phyloP scores from a whole-genome alignment of 2,329 filamentous ascomycete species.

The Ophiostoma himal-ulmi region DNA sequence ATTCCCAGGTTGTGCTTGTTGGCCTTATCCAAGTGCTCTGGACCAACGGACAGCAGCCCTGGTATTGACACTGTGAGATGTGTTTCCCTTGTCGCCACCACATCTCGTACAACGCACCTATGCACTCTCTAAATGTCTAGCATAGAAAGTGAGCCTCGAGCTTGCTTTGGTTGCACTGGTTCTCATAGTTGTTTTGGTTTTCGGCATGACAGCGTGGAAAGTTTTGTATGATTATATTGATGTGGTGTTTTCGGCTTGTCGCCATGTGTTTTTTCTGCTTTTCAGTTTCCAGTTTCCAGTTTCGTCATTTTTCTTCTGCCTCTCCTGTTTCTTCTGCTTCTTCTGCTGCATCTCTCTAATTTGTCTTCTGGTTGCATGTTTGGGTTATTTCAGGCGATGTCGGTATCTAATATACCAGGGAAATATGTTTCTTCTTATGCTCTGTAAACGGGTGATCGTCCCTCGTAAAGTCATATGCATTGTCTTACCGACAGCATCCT shows the following conservation, averaged over 20 bases:
- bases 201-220: constrained; percentile 7
- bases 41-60: background rate
- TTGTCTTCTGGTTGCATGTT: constrained; percentile 16
- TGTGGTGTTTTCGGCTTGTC: constrained; percentile 5
- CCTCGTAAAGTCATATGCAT: background rate
- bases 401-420: constrained; percentile 3
- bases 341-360: background rate
- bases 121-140: background rate
- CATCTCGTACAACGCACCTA: background rate
- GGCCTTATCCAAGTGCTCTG: background rate
- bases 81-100: background rate
- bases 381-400: constrained; percentile 16
- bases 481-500: background rate
- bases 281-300: background rate
- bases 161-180: background rate
- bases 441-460: background rate
- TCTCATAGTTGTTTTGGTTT: background rate
- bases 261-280: background rate
- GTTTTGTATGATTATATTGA: constrained; percentile 12
- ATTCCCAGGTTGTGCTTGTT: background rate
- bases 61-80: background rate
- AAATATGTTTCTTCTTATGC: background rate
- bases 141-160: background rate
- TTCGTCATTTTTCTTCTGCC: background rate
- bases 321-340: background rate